Evolutionary conservation across 2,329 filamentous ascomycete species (phyloP), one percentile per base, ranked within the genome.

Genomic region (Kalmusia sp.): DNA sequence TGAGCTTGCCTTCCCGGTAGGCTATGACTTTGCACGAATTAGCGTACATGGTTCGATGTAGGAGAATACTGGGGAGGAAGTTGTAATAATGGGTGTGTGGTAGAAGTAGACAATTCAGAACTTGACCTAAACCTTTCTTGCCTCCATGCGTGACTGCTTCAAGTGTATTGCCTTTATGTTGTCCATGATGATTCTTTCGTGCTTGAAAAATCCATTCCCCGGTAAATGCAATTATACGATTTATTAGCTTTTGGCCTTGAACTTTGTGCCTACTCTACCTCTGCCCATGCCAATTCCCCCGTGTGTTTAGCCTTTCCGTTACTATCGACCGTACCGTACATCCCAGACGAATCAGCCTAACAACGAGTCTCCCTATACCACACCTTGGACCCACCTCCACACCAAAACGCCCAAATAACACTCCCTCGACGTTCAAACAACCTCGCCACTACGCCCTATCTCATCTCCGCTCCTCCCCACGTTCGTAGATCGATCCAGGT

Each of bases 1-100:
- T 65, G 35, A 70, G 65, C 68, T 57, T 66, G 56, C 59, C 55
- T 25, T 34, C 51, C n/a, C 50, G 62, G 63, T 61, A 67, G 61
- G 70, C 71, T 74, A 73, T 73, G 71, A 72, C 70, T 69, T 73
- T 73, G 67, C 70, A 74, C 56, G 70, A 72, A 67, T 58, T 57
- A 59, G 64, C 61, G 62, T 58, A 62, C 55, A 52, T 51, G 54
- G 63, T 53, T 57, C 33, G 51, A 14, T 49, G n/a, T 12, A 25
- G 19, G n/a, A 9, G 21, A 9, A 15, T 35, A 33, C 31, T 22
- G 46, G 51, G 44, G n/a, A n/a, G 50, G 54, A 50, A 54, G 54
- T 55, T 52, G 49, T 61, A 61, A 61, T 59, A 61, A 61, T 59
- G 46, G 47, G 6, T 27, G 49, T 39, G 54, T 15, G 46, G 48